Evolutionary conservation across 306 rosid genomes (phyloP).

Genomic region (Cyamopsis tetragonoloba): DNA sequence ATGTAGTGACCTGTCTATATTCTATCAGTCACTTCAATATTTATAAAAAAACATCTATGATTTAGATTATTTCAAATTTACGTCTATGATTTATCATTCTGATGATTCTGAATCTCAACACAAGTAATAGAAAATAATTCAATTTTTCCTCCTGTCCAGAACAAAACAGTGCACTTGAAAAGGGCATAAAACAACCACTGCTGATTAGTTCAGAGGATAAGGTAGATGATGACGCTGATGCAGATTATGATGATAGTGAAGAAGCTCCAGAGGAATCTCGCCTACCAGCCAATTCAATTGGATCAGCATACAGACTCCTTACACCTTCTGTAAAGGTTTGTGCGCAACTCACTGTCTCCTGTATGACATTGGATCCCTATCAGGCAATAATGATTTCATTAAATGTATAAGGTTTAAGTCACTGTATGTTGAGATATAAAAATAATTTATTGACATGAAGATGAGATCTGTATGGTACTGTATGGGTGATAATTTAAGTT

Average conservation of each 20-base stretch:
- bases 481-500: background rate
- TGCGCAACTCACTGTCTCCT: background rate
- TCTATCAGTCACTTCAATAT: background rate
- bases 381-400: background rate
- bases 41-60: background rate
- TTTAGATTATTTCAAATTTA: background rate
- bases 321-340: conserved; percentile 99
- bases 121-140: conserved; percentile 30
- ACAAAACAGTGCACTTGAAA: conserved; percentile 53
- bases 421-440: conserved; percentile 2
- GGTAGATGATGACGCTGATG: conserved; percentile 70
- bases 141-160: conserved; percentile 16
- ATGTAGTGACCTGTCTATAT: background rate
- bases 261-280: conserved; percentile 82
- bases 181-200: conserved; percentile 74
- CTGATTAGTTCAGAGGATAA: conserved; percentile 55
- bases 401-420: background rate
- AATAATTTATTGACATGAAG: background rate
- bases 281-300: conserved; percentile 69
- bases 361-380: conserved; percentile 19
- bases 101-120: conserved; percentile 8
- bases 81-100: conserved; percentile 16
- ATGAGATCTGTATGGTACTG: background rate
- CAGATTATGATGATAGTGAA: conserved; percentile 81
- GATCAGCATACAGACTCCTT: conserved; percentile 80